A percentile compares a stretch with the other conserved stretches of the same genome.
phyloP scores from a whole-genome alignment of 805 yeast genomes.

The Ogataea philodendri region DNA sequence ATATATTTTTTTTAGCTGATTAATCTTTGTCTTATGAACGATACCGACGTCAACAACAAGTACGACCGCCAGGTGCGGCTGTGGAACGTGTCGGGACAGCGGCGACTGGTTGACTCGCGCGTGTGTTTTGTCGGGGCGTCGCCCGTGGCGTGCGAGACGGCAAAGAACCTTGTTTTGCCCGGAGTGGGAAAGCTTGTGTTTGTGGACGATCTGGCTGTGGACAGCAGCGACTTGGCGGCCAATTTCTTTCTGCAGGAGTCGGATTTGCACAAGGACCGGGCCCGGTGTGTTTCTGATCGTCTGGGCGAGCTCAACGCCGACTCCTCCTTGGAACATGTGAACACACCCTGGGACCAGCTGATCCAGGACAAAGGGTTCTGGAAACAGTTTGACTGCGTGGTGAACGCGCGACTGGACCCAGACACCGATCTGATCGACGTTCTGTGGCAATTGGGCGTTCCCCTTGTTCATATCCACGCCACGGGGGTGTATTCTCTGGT shows the following conservation, averaged over 20 bases:
- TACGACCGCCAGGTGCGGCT: conserved; percentile 87
- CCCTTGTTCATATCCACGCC: conserved; percentile 50
- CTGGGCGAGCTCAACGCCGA: conserved; percentile 63
- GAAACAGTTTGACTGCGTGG: conserved; percentile 48
- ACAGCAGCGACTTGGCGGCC: conserved; percentile 44
- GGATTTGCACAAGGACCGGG: conserved; percentile 43
- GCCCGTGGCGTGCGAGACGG: conserved; percentile 59
- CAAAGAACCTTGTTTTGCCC: conserved; percentile 78
- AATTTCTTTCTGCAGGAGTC: conserved; percentile 59
- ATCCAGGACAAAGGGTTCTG: conserved; percentile 35
- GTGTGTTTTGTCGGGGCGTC: conserved; percentile 61
- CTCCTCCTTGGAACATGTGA: conserved; percentile 39
- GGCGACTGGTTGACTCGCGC: conserved; percentile 50
- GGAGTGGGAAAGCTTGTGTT: conserved; percentile 62
- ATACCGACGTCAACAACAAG: conserved; percentile 42
- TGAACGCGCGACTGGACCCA: conserved; percentile 32
- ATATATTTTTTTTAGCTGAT: not conserved
- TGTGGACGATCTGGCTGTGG: conserved; percentile 45
- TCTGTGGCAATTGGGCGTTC: conserved; percentile 47
- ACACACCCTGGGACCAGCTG: conserved; percentile 9
- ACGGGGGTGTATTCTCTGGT: conserved; percentile 67
- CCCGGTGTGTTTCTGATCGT: conserved; percentile 38
- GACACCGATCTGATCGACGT: conserved; percentile 30
- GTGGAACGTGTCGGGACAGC: conserved; percentile 83
- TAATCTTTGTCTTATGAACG: conserved; percentile 25